Base-by-base conservation (phyloP, 2,329 filamentous ascomycete species). In the Exophiala sp. region DNA sequence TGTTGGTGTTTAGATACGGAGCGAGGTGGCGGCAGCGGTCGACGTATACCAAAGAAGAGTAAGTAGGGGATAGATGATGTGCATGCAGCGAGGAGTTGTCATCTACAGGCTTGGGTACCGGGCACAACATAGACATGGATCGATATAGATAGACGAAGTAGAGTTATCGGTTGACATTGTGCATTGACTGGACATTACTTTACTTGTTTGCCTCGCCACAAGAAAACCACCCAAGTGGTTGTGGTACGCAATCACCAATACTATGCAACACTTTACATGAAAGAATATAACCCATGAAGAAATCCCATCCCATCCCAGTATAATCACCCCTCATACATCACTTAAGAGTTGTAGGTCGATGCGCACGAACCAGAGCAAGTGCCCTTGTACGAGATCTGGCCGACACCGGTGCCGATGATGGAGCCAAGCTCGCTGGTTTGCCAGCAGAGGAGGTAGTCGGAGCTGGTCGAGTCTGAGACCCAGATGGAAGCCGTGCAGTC, bases 1-100 rank as follows among this genome's bases (percentile, higher is more conserved):
- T 62, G 2, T 20, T 61, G 32, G 36, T 63, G 4, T 61, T 54
- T 32, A 46, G 50, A 14, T 62, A 59, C 40, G 61, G 61, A 24
- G 12, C 41, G 5, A 46, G 34, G 24, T 63, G 60, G 61, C 35
- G 61, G 38, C 33, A 51, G 41, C 29, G 50, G 41, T 59, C 55
- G n/a, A 38, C 35, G 18, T 63, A 63, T 42, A 61, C 61, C n/a
- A 43, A 46, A 18, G 53, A 59, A 32, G 51, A 49, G 35, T 60
- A 32, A 8, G 24, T 5, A 4, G 7, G 7, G 5, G 24, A 29
- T 29, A 8, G 24, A 29, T 29, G 24, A 29, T 29, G 5, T 29
- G 24, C 24, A 29, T 38, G 10, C 3, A 10, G 35, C 14, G 35
- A 8, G 24, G 24, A 8, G 24, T 29, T 8, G 7, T 29, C 24